Percentiles rank a stretch among this genome's conserved stretches.
phyloP scores from a whole-genome alignment of 1,139 yeast species.

The Nadsonia starkeyi-henricii region DNA sequence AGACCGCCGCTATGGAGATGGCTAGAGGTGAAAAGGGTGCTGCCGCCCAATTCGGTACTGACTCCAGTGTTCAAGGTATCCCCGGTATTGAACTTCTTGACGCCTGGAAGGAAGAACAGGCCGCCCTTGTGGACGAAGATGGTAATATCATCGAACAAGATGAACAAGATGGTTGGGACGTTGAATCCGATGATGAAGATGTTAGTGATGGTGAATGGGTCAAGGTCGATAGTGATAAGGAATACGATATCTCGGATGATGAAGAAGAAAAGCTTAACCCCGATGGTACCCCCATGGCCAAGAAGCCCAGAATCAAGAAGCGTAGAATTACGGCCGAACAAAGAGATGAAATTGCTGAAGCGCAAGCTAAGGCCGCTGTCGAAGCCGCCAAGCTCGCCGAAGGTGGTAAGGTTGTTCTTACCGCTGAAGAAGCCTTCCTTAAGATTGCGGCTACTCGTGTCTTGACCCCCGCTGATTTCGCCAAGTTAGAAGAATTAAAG shows the following conservation, averaged over 20 bases:
- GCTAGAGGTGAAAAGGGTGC: constrained; percentile 53
- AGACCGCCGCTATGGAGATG: constrained; percentile 69
- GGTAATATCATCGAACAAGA: constrained; percentile 29
- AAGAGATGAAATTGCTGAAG: constrained; percentile 15
- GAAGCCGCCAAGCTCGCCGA: constrained; percentile 12
- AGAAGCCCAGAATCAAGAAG: constrained; percentile 13
- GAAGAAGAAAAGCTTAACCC: constrained; percentile 25
- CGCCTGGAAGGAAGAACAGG: constrained; percentile 69
- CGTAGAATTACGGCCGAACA: constrained; percentile 14
- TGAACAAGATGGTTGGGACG: constrained; percentile 34
- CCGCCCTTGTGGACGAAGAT: constrained; percentile 24
- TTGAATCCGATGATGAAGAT: constrained; percentile 36
- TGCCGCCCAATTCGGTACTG: constrained; percentile 25
- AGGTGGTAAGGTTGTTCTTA: constrained; percentile 17
- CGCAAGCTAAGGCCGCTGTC: constrained; percentile 12
- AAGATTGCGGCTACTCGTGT: constrained; percentile 51
- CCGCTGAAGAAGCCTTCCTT: constrained; percentile 30
- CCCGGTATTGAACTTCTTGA: constrained; percentile 86
- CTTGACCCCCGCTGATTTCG: constrained; percentile 94
- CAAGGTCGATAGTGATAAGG: constrained; percentile 40
- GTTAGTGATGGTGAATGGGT: constrained; percentile 41
- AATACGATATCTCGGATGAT: constrained; percentile 31
- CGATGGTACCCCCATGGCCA: constrained; percentile 27
- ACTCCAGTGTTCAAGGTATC: constrained; percentile 35
- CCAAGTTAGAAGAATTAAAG: constrained; percentile 77